These are phyloP conservation scores for Alternaria burnsii DNA, from an alignment of 2,329 filamentous ascomycete species.

Conservation along the genomic window DNA sequence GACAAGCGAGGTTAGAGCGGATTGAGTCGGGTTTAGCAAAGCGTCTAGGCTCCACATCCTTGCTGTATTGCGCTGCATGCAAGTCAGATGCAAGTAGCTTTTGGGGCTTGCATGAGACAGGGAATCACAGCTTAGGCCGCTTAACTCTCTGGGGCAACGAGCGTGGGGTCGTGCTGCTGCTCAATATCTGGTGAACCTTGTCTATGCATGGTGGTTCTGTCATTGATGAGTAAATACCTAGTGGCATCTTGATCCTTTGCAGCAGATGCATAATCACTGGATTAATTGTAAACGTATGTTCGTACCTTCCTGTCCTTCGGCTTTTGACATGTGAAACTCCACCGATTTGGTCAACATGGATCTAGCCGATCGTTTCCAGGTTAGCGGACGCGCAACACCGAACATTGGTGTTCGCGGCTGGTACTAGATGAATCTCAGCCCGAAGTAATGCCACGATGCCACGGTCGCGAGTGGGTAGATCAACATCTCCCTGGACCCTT, in stretches of 20 bases:
- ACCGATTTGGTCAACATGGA: conserved; percentile 20
- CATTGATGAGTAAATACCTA: conserved; percentile 3
- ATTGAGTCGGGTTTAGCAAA: conserved; percentile 23
- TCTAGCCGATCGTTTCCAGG: conserved; percentile 20
- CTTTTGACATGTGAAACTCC: conserved; percentile 27
- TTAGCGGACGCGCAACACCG: conserved; percentile 26
- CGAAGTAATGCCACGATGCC: conserved; percentile 16
- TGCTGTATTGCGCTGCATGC: conserved; percentile 26
- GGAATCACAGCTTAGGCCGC: conserved; percentile 24
- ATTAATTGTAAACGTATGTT: not conserved
- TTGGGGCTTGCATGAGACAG: conserved; percentile 31
- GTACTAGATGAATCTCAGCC: conserved; percentile 18
- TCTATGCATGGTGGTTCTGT: conserved; percentile 13
- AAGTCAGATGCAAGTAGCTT: conserved; percentile 39
- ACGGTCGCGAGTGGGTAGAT: conserved; percentile 11
- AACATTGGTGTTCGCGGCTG: conserved; percentile 13
- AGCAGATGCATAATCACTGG: not conserved
- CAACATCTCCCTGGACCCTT: conserved; percentile 11
- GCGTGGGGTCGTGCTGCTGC: conserved; percentile 25
- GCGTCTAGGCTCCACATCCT: conserved; percentile 35
- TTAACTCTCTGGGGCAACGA: conserved; percentile 29
- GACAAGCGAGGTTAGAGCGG: conserved; percentile 23
- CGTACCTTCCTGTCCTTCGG: not conserved
- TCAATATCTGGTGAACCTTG: conserved; percentile 18
- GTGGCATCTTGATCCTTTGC: not conserved